phyloP scores from a whole-genome alignment of 352 stramenopile genomes.

The Plasmopara viticola region DNA sequence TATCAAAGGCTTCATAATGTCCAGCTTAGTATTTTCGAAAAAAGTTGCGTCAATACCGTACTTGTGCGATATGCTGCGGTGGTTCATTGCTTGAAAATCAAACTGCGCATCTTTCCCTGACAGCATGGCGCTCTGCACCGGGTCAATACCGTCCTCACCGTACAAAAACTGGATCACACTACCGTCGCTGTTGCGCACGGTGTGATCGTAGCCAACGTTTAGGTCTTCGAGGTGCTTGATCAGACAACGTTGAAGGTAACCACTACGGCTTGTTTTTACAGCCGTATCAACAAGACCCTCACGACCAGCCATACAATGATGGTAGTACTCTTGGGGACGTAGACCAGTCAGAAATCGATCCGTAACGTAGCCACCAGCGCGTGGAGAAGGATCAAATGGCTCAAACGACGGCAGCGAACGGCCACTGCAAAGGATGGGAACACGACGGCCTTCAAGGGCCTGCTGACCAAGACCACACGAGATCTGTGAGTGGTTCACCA shows the following conservation, averaged over 20 bases:
- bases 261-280: constrained; percentile 99
- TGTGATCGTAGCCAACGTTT: constrained; percentile 98
- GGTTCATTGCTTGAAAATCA: constrained; percentile 95
- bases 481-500: constrained; percentile 99
- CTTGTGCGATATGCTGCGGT: constrained; percentile 92
- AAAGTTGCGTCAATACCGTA: constrained; percentile 87
- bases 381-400: constrained; percentile 95
- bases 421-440: constrained; percentile 96
- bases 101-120: constrained; percentile 91
- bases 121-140: constrained; percentile 92
- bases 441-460: constrained; percentile 96
- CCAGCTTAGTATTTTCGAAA: constrained; percentile 85
- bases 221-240: constrained; percentile 98
- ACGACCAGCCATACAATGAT: constrained; percentile 99
- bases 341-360: constrained; percentile 99
- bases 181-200: constrained; percentile 96
- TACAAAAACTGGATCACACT: constrained; percentile 99
- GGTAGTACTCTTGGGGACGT: constrained; percentile 98
- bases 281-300: constrained; percentile 98
- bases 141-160: constrained; percentile 98
- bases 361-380: constrained; percentile 98
- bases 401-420: constrained; percentile 98
- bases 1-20: constrained; percentile 83
- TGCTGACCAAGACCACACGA: constrained; percentile 99
- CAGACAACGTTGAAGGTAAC: constrained; percentile 99